Evolutionary conservation across 83 land plant species (phyloP).

Genomic region (Thuja plicata): DNA sequence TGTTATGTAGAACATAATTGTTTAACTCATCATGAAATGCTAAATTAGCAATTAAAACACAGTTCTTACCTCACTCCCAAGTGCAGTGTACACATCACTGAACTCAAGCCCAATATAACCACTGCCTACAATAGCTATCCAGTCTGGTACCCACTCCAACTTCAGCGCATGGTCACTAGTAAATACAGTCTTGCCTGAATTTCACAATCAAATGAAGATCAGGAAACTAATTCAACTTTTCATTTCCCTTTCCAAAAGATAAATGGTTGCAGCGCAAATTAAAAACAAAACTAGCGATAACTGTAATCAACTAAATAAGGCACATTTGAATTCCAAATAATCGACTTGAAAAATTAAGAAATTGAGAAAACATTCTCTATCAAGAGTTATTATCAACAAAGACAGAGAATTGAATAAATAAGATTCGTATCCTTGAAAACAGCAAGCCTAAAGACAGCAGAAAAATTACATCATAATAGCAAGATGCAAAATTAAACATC

Average conservation of each 20-base stretch:
- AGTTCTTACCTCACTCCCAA: slow-evolving; percentile 91
- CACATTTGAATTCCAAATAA: background rate
- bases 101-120: slow-evolving; percentile 99
- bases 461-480: background rate
- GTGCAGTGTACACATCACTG: slow-evolving; percentile 99
- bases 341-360: background rate
- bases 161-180: slow-evolving; percentile 99
- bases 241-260: background rate
- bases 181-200: slow-evolving; percentile 93
- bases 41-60: background rate
- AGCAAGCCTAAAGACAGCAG: background rate
- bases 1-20: background rate
- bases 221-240: background rate
- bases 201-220: background rate
- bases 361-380: background rate
- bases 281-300: background rate
- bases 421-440: background rate
- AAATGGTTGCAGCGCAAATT: background rate
- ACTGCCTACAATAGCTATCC: slow-evolving; percentile 99
- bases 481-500: background rate
- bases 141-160: slow-evolving; percentile 97
- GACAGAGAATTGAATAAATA: background rate
- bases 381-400: background rate
- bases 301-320: background rate
- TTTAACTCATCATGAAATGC: background rate